These are phyloP conservation scores for Rubia occidens DNA, from an alignment of 305 asterid species.

Conservation along the genomic window DNA sequence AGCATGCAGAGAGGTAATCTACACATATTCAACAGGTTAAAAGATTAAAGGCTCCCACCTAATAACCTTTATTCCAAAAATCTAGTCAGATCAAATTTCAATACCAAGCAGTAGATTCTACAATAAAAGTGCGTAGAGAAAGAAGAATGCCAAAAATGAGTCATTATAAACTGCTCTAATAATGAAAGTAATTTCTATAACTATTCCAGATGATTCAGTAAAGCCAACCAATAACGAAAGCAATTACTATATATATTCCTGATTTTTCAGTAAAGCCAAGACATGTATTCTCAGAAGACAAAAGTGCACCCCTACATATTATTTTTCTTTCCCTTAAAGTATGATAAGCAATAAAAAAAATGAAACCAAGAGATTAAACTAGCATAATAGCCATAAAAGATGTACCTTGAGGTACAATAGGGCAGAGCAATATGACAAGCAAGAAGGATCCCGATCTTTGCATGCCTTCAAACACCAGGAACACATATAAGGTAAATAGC, in stretches of 20 bases:
- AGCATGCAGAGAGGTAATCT: not conserved
- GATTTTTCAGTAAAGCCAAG: conserved; percentile 2
- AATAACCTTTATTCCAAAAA: not conserved
- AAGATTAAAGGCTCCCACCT: not conserved
- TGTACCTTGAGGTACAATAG: conserved; percentile 37
- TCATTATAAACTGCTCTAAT: not conserved
- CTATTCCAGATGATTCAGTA: not conserved
- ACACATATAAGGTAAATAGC: not conserved
- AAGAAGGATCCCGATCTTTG: conserved; percentile 40
- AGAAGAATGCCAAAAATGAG: not conserved
- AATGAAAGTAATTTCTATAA: not conserved
- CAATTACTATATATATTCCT: not conserved
- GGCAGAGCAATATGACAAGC: conserved; percentile 40
- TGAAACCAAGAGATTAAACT: not conserved
- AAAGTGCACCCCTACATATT: not conserved
- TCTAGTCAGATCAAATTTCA: not conserved
- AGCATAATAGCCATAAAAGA: not conserved
- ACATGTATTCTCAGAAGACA: not conserved
- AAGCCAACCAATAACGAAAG: not conserved
- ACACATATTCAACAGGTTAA: not conserved
- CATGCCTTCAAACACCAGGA: conserved; percentile 25
- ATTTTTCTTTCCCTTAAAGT: not conserved
- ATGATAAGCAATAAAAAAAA: not conserved
- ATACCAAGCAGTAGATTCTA: not conserved
- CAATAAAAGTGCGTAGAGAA: not conserved